Conservation (phyloP, 2,329 filamentous ascomycete species). For the Geosmithia putterillii region DNA sequence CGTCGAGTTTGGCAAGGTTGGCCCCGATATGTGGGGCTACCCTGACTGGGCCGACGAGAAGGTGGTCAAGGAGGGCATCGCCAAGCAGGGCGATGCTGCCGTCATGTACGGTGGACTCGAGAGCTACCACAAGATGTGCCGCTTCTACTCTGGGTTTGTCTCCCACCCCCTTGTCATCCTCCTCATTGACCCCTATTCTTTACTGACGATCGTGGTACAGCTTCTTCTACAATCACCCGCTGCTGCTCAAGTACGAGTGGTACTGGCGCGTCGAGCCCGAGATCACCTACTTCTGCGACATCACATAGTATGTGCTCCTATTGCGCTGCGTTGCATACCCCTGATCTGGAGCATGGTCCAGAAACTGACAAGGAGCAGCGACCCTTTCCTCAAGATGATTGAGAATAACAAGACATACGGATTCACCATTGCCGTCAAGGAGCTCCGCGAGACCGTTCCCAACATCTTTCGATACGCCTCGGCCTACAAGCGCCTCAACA, state of each 20-base stretch:
- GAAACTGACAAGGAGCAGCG: conserved; percentile 34
- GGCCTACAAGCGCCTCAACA: conserved; percentile 88
- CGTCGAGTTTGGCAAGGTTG: conserved; percentile 92
- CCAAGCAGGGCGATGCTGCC: conserved; percentile 89
- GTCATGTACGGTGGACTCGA: conserved; percentile 99
- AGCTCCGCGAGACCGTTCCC: conserved; percentile 91
- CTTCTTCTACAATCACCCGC: conserved; percentile 94
- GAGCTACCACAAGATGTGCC: conserved; percentile 98
- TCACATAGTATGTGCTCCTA: conserved; percentile 63
- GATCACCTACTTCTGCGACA: conserved; percentile 99
- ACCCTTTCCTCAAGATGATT: conserved; percentile 93
- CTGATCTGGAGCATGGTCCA: background rate
- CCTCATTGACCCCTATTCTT: background rate
- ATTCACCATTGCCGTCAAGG: conserved; percentile 97
- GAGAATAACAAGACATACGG: conserved; percentile 94
- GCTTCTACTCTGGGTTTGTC: conserved; percentile 90
- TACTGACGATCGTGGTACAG: conserved; percentile 25
- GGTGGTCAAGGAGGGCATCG: conserved; percentile 89
- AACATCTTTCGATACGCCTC: conserved; percentile 99
- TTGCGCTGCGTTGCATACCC: background rate
- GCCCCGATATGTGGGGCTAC: conserved; percentile 85
- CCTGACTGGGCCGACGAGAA: conserved; percentile 93
- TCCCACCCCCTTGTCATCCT: background rate
- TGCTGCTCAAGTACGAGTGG: conserved; percentile 96
- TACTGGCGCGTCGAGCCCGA: conserved; percentile 99